phyloP scores from a whole-genome alignment of 805 yeast species.

The Grigorovia humatica region DNA sequence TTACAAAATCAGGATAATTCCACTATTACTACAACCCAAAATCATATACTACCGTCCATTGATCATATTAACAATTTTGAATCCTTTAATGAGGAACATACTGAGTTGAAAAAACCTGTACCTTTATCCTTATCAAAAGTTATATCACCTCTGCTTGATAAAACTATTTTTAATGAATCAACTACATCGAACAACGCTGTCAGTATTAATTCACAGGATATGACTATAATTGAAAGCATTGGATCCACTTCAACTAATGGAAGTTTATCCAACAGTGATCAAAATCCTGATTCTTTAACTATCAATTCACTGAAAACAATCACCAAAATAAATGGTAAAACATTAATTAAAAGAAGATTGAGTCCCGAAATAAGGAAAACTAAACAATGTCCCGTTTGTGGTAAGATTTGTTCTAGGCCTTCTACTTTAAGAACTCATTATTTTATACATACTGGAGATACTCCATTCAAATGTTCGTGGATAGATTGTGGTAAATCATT shows the following conservation, averaged over 20 bases:
- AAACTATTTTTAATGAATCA: not conserved
- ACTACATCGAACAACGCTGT: not conserved
- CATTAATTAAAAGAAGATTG: slow-evolving; percentile 2
- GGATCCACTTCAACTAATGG: not conserved
- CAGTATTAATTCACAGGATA: not conserved
- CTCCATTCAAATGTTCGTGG: slow-evolving; percentile 57
- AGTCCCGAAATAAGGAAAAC: slow-evolving; percentile 6
- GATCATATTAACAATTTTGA: too few species aligned
- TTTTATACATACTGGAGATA: slow-evolving; percentile 72
- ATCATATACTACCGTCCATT: too few species aligned
- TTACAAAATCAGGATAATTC: too few species aligned
- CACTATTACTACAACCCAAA: too few species aligned
- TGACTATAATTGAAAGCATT: not conserved
- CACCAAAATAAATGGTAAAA: slow-evolving; percentile 1
- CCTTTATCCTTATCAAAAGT: not conserved
- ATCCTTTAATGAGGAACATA: not conserved
- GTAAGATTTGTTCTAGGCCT: slow-evolving; percentile 71
- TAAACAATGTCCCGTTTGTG: slow-evolving; percentile 46
- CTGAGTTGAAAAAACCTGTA: not conserved
- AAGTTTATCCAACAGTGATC: not conserved
- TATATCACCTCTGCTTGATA: not conserved
- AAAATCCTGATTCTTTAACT: not conserved
- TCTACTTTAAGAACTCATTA: slow-evolving; percentile 71
- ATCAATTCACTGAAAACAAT: not conserved
- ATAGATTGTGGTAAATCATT: slow-evolving; percentile 56